These are phyloP conservation scores for Penicillium corylophilum DNA, from an alignment of 2,329 filamentous ascomycete genomes.

Conservation along the genomic window DNA sequence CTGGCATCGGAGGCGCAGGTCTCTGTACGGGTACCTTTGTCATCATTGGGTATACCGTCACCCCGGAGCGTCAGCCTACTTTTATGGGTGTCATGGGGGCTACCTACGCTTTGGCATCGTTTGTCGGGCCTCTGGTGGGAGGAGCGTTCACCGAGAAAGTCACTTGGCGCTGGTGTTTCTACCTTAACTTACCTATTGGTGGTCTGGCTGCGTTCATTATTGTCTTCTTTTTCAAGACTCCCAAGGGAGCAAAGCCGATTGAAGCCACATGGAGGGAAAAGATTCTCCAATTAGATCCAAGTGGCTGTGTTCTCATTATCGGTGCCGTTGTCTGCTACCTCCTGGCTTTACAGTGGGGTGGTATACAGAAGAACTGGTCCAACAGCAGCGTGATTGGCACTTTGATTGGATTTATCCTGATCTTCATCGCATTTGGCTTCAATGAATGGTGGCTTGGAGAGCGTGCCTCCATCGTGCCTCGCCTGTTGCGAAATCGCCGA, in stretches of 20 bases:
- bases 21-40: slow-evolving; percentile 25
- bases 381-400: slow-evolving; percentile 45
- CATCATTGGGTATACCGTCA: no score
- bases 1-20: slow-evolving; percentile 37
- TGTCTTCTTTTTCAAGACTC: slow-evolving; percentile 27
- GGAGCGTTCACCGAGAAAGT: slow-evolving; percentile 45
- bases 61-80: no score
- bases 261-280: slow-evolving; percentile 29
- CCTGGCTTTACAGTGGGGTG: slow-evolving; percentile 50
- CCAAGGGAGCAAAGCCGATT: no score
- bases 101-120: slow-evolving; percentile 51
- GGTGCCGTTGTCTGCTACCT: slow-evolving; percentile 42
- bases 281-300: slow-evolving; percentile 46
- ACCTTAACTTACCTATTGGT: slow-evolving; percentile 28
- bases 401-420: slow-evolving; percentile 44
- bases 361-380: slow-evolving; percentile 38
- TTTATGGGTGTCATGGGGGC: slow-evolving; percentile 49
- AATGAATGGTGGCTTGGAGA: slow-evolving; percentile 42
- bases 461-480: slow-evolving; percentile 39
- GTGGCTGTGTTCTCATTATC: slow-evolving; percentile 43
- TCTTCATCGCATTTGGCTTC: slow-evolving; percentile 38
- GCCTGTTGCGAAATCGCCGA: slow-evolving; percentile 23
- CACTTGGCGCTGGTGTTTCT: no score
- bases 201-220: slow-evolving; percentile 20
- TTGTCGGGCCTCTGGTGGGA: slow-evolving; percentile 50